Evolutionary conservation across 192 early-diverging fungal species (phyloP).

Genomic region (Gonapodya prolifera): DNA sequence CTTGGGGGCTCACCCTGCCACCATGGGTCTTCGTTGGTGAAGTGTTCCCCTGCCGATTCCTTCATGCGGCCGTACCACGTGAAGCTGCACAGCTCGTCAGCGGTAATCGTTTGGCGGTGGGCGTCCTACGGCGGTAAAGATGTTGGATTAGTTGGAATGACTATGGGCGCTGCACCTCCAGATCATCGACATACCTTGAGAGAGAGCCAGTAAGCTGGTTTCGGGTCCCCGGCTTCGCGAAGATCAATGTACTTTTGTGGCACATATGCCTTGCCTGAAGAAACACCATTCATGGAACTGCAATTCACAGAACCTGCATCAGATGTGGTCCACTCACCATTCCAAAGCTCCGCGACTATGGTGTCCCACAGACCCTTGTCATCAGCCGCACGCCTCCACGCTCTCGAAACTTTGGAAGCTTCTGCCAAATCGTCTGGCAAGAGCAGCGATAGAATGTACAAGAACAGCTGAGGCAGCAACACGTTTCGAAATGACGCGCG

Average conservation of each 20-base stretch:
- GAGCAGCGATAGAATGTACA: not conserved
- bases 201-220: not conserved
- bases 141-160: not conserved
- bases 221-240: not conserved
- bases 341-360: not conserved
- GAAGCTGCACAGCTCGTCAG: not conserved
- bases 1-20: not conserved
- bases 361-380: not conserved
- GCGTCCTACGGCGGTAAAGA: not conserved
- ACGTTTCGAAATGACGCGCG: no score
- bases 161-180: not conserved
- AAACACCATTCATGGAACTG: no score
- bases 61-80: not conserved
- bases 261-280: not conserved
- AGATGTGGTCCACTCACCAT: no score
- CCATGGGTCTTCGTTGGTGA: slow-evolving; percentile 1
- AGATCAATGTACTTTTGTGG: not conserved
- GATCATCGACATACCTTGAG: not conserved
- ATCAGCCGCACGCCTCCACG: not conserved
- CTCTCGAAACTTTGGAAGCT: not conserved
- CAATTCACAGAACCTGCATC: no score
- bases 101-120: not conserved
- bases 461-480: no score
- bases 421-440: not conserved
- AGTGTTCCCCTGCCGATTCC: not conserved